Conservation (phyloP, 148 eudicot species). For the Oxyria digyna region DNA sequence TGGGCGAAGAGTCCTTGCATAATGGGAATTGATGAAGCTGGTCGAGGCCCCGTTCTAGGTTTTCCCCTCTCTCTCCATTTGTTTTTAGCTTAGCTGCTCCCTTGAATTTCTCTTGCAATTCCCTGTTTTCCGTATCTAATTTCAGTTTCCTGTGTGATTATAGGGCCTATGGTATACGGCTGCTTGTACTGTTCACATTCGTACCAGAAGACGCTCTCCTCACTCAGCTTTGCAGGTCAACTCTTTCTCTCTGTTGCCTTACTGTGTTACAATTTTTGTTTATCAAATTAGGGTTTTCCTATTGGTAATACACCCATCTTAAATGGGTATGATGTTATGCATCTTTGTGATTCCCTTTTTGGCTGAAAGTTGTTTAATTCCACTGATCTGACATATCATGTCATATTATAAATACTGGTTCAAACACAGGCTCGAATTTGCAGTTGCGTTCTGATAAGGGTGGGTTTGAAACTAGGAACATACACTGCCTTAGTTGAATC, state of each 20-base stretch:
- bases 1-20: slow-evolving; percentile 86
- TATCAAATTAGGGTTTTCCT: background rate
- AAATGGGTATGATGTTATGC: background rate
- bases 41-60: slow-evolving; percentile 98
- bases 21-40: slow-evolving; percentile 99
- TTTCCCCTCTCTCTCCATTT: background rate
- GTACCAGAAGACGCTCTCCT: slow-evolving; percentile 61
- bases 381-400: background rate
- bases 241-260: background rate
- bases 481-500: background rate
- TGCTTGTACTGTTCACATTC: slow-evolving; percentile 85
- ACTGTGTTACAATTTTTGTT: background rate
- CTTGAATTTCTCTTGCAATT: background rate
- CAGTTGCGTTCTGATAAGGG: background rate
- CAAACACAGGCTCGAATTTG: background rate
- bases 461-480: background rate
- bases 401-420: background rate
- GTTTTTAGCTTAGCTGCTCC: background rate
- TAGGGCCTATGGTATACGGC: slow-evolving; percentile 98
- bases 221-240: slow-evolving; percentile 74
- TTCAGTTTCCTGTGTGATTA: background rate
- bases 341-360: background rate
- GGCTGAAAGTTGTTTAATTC: background rate
- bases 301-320: background rate
- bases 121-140: background rate